phyloP scores from a whole-genome alignment of 2,329 filamentous ascomycete genomes.

The Colletotrichum destructivum region DNA sequence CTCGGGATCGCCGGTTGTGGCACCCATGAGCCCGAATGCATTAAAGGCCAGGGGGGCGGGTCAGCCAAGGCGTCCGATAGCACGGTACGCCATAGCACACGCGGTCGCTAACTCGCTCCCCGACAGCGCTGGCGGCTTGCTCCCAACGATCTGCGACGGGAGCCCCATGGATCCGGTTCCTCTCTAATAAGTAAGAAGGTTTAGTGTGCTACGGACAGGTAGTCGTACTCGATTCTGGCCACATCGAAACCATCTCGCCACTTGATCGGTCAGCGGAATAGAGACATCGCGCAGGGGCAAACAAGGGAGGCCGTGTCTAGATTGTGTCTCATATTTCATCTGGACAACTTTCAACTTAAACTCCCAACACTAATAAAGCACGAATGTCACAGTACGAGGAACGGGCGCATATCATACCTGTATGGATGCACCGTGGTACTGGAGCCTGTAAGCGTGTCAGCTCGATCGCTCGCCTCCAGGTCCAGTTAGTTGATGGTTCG shows the following conservation, averaged over 20 bases:
- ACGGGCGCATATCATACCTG: slow-evolving; percentile 7
- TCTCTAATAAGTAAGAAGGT: too few relatives aligned
- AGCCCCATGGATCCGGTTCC: not conserved
- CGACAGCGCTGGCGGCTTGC: not conserved
- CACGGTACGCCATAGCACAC: not conserved
- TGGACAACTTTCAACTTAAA: slow-evolving; percentile 9
- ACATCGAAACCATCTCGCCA: too few relatives aligned
- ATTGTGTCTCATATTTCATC: slow-evolving; percentile 25
- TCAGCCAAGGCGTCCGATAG: slow-evolving; percentile 2
- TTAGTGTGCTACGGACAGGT: too few relatives aligned
- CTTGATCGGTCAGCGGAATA: not conserved
- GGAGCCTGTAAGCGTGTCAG: not conserved
- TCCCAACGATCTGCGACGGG: not conserved
- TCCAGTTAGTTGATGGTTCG: slow-evolving; percentile 3
- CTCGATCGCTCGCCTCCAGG: not conserved
- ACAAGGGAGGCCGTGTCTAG: slow-evolving; percentile 26
- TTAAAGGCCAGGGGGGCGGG: slow-evolving; percentile 19
- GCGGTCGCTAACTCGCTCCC: not conserved
- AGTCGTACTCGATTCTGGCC: not conserved
- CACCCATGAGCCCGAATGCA: slow-evolving; percentile 16
- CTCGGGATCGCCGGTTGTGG: slow-evolving; percentile 29
- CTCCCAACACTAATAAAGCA: slow-evolving; percentile 22
- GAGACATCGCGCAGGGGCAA: slow-evolving; percentile 19
- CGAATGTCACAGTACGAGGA: not conserved
- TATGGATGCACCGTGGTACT: slow-evolving; percentile 13